A percentile compares a stretch with the other conserved stretches of the same genome.
These are phyloP conservation scores for Phytophthora sojae DNA, from an alignment of 352 stramenopile genomes.

Conservation along the genomic window DNA sequence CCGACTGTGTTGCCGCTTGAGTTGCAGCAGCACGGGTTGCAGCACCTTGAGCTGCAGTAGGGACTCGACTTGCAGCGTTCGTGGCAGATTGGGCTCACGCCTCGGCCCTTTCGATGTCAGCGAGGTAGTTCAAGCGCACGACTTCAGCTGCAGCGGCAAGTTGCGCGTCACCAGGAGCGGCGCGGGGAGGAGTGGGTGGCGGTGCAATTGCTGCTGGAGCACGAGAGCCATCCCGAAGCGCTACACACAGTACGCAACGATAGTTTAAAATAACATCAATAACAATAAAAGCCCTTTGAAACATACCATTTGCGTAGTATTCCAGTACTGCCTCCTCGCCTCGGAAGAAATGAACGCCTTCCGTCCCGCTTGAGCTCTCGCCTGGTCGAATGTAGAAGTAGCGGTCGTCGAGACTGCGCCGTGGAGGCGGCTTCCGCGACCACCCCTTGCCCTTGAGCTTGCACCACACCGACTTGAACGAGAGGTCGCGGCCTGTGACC, in stretches of 20 bases:
- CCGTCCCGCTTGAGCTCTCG: neutral
- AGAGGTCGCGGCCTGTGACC: neutral
- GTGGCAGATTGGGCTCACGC: too few relatives aligned
- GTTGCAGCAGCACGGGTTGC: too few relatives aligned
- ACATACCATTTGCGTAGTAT: conserved; percentile 1
- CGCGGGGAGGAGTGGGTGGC: too few relatives aligned
- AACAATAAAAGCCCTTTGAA: neutral
- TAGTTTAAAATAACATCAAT: neutral
- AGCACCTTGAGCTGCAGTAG: too few relatives aligned
- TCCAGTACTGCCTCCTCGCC: neutral
- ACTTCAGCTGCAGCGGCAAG: too few relatives aligned
- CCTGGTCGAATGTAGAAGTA: neutral
- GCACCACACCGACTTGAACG: conserved; percentile 6
- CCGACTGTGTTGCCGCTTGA: too few relatives aligned
- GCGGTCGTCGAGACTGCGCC: conserved; percentile 1
- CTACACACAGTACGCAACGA: neutral
- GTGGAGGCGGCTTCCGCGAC: neutral
- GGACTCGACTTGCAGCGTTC: too few relatives aligned
- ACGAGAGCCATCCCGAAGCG: too few relatives aligned
- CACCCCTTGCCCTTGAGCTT: neutral
- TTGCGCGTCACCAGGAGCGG: too few relatives aligned
- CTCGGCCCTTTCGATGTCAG: too few relatives aligned
- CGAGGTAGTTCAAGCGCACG: too few relatives aligned
- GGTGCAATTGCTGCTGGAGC: too few relatives aligned
- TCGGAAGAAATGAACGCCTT: neutral